These are phyloP conservation scores for Grigorovia yakushimaensis DNA, from an alignment of 805 yeast genomes.

Conservation along the genomic window DNA sequence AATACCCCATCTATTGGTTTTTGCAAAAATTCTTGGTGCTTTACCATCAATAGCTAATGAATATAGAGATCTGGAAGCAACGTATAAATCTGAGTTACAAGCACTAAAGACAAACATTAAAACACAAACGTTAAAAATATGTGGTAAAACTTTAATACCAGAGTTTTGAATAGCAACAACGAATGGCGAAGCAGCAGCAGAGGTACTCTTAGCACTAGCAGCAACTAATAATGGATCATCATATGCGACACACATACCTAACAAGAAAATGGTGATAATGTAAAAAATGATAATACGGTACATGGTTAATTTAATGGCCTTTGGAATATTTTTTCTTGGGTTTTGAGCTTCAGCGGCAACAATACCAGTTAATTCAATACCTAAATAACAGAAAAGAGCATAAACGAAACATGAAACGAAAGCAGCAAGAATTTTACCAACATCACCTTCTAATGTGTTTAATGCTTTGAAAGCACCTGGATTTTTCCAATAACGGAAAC, in stretches of 20 bases:
- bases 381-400: conserved; percentile 62
- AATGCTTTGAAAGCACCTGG: conserved; percentile 54
- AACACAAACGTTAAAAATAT: conserved; percentile 69
- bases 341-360: conserved; percentile 65
- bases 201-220: conserved; percentile 38
- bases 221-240: conserved; percentile 42
- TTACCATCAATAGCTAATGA: conserved; percentile 64
- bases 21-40: conserved; percentile 61
- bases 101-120: conserved; percentile 73
- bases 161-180: conserved; percentile 65
- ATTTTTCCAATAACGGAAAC: conserved; percentile 59
- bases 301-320: conserved; percentile 59
- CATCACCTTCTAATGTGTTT: conserved; percentile 34
- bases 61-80: conserved; percentile 66
- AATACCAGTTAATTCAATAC: conserved; percentile 61
- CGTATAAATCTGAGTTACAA: conserved; percentile 68
- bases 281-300: conserved; percentile 61
- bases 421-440: conserved; percentile 52
- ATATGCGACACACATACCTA: conserved; percentile 62
- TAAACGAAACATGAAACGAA: conserved; percentile 54
- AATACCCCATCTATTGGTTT: conserved; percentile 59
- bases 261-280: conserved; percentile 46
- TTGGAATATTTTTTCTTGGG: conserved; percentile 62
- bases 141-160: conserved; percentile 57
- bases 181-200: conserved; percentile 74